These are phyloP conservation scores for Cercospora janseana DNA, from an alignment of 2,329 filamentous ascomycete genomes.

Conservation along the genomic window DNA sequence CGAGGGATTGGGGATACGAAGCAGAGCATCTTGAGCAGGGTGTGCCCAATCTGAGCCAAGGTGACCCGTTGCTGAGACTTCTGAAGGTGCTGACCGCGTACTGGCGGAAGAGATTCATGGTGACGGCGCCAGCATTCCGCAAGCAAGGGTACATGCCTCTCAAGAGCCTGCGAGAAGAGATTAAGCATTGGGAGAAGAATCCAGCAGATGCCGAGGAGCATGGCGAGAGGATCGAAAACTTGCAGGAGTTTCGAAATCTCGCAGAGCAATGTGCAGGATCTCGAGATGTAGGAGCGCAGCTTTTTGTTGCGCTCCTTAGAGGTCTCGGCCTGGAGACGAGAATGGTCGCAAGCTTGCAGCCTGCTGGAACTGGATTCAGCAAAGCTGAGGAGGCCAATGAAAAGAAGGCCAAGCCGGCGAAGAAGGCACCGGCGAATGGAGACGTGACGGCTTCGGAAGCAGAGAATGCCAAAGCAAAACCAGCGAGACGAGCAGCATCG, in stretches of 20 bases:
- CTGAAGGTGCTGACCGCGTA: constrained; percentile 75
- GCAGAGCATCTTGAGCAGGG: constrained; percentile 69
- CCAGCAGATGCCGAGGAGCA: constrained; percentile 62
- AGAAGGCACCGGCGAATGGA: constrained; percentile 19
- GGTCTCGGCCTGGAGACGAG: constrained; percentile 78
- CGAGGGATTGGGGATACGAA: constrained; percentile 69
- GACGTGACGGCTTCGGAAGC: constrained; percentile 9
- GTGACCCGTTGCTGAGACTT: constrained; percentile 75
- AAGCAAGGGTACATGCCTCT: constrained; percentile 86
- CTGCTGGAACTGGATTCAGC: constrained; percentile 85
- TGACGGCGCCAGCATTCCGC: constrained; percentile 75
- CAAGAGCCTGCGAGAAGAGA: constrained; percentile 70
- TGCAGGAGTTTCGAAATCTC: constrained; percentile 66
- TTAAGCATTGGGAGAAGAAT: constrained; percentile 66
- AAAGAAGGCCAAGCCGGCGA: constrained; percentile 40
- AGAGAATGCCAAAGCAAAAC: constrained; percentile 22
- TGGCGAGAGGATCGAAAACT: constrained; percentile 69
- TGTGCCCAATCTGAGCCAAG: constrained; percentile 72
- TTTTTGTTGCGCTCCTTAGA: constrained; percentile 82
- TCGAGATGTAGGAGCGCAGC: constrained; percentile 79
- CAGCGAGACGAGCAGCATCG: constrained; percentile 19
- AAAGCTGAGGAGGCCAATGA: constrained; percentile 74
- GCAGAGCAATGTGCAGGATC: constrained; percentile 75
- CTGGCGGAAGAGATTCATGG: constrained; percentile 81
- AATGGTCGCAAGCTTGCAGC: constrained; percentile 80